Evolutionary conservation across 306 rosid genomes (phyloP).

Genomic region (Glycine latifolia): DNA sequence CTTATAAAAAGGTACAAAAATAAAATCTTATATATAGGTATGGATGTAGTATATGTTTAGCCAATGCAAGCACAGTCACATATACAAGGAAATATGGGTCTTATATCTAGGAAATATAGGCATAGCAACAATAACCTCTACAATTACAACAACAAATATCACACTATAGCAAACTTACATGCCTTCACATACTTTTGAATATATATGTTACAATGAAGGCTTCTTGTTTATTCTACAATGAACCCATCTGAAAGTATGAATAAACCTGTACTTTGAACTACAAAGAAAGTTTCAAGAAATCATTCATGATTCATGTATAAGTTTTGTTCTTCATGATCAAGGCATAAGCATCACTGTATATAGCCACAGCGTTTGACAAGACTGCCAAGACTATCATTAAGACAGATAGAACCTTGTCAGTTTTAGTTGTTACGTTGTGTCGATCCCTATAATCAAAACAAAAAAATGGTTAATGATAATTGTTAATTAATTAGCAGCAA

Average conservation of each 20-base stretch:
- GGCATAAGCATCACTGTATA: slow-evolving; percentile 81
- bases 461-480: background rate
- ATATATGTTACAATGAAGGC: background rate
- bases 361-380: slow-evolving; percentile 77
- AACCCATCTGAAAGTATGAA: slow-evolving; percentile 27
- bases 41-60: too few species aligned
- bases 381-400: slow-evolving; percentile 81
- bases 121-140: slow-evolving; percentile 17
- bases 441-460: slow-evolving; percentile 65
- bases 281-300: slow-evolving; percentile 31
- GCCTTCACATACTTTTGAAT: slow-evolving; percentile 18
- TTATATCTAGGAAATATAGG: background rate
- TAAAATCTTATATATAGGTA: too few species aligned
- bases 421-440: slow-evolving; percentile 70
- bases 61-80: too few species aligned
- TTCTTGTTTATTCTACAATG: background rate
- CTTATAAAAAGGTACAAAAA: too few species aligned
- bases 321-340: slow-evolving; percentile 65
- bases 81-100: too few species aligned
- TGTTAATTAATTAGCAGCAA: slow-evolving; percentile 13
- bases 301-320: slow-evolving; percentile 35
- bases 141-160: slow-evolving; percentile 12
- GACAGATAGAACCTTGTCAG: slow-evolving; percentile 68
- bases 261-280: background rate
- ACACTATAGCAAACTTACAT: slow-evolving; percentile 23